A percentile compares a stretch with the other conserved stretches of the same genome.
These are phyloP conservation scores for Boletellus emodensis DNA, from an alignment of 768 basidiomycete genomes.

Conservation along the genomic window DNA sequence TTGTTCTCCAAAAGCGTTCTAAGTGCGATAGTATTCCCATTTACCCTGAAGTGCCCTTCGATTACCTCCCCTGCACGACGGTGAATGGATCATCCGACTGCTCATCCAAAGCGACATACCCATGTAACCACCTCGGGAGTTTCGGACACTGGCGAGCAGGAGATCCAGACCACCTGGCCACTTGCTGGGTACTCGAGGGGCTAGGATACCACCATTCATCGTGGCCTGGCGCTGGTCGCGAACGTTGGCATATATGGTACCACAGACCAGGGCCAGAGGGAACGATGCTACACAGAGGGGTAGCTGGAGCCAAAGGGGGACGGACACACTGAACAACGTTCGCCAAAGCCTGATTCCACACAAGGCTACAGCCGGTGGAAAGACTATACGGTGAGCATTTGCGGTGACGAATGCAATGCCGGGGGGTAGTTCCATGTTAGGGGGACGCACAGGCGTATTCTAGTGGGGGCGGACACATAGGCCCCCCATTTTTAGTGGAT, in stretches of 20 bases:
- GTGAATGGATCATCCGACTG: background rate
- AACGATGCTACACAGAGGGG: conserved; percentile 23
- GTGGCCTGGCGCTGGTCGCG: conserved; percentile 13
- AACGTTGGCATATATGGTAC: conserved; percentile 11
- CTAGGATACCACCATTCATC: conserved; percentile 27
- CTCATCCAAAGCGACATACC: conserved; percentile 16
- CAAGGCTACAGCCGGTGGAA: conserved; percentile 17
- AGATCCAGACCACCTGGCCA: conserved; percentile 38
- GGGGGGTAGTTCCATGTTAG: conserved; percentile 32
- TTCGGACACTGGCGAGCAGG: conserved; percentile 20
- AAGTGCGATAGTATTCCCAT: conserved; percentile 33
- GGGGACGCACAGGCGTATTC: background rate
- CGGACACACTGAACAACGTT: conserved; percentile 3
- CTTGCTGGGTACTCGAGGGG: conserved; percentile 32
- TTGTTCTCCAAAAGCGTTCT: conserved; percentile 36
- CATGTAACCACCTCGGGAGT: conserved; percentile 26
- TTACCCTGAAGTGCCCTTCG: conserved; percentile 17
- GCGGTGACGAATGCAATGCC: conserved; percentile 27
- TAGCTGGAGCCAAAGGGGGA: conserved; percentile 16
- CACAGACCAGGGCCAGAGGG: conserved; percentile 16
- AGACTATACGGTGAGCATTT: conserved; percentile 22
- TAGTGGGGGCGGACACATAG: background rate
- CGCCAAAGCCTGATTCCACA: conserved; percentile 11
- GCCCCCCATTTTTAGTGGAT: background rate
- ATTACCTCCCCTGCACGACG: conserved; percentile 27